Conservation (phyloP, 139 green algal genomes). For the Eudorina sp. region DNA sequence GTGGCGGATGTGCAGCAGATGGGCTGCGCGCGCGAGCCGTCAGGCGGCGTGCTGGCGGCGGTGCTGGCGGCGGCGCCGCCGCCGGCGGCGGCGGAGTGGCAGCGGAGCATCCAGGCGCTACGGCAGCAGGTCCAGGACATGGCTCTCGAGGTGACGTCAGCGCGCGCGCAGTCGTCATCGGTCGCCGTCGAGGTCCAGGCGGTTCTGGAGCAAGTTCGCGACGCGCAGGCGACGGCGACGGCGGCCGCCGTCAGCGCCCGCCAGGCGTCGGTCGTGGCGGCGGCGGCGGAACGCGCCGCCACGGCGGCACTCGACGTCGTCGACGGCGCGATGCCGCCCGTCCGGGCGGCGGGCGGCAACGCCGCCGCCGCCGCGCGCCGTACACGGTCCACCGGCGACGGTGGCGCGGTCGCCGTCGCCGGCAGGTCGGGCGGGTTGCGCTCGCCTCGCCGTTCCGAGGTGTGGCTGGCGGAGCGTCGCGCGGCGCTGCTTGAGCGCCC, state of each 20-base stretch:
- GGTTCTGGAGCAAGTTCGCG: background rate
- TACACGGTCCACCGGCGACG: background rate
- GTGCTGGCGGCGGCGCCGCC: background rate
- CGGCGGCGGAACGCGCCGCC: background rate
- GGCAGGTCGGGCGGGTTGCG: background rate
- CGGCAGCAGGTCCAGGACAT: constrained; percentile 8
- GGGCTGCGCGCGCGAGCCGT: background rate
- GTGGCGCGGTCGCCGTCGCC: background rate
- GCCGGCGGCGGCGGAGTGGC: background rate
- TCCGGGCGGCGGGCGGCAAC: background rate
- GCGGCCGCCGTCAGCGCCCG: background rate
- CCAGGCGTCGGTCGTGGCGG: background rate
- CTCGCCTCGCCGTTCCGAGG: background rate
- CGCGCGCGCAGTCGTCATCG: background rate
- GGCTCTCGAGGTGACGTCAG: background rate
- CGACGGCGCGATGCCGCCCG: background rate
- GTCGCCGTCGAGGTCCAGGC: background rate
- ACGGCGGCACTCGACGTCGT: background rate
- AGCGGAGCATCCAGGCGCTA: background rate
- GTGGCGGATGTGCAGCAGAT: background rate
- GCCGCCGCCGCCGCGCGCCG: background rate
- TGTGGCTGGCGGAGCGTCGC: background rate
- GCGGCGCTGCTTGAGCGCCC: too few relatives aligned
- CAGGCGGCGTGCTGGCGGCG: background rate
- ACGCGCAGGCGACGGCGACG: background rate